Conservation (phyloP, 305 asterid species). For the Fraxinus xanthoxyloides region DNA sequence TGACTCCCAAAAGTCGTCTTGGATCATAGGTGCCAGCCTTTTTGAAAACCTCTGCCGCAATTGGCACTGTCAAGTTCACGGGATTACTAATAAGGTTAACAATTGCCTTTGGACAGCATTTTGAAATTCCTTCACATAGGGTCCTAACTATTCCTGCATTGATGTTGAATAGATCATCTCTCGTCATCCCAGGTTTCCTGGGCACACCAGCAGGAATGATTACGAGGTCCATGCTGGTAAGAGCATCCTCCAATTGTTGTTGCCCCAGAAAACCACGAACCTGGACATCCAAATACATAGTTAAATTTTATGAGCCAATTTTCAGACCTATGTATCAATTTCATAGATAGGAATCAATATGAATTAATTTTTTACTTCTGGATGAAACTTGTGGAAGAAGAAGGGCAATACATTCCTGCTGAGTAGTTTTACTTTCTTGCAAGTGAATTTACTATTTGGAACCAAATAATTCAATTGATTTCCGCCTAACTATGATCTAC, state of each 20-base stretch:
- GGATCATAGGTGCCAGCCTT: constrained; percentile 84
- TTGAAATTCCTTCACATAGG: constrained; percentile 82
- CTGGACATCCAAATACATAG: constrained; percentile 38
- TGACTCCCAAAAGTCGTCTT: constrained; percentile 79
- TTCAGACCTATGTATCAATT: background rate
- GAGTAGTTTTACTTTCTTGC: background rate
- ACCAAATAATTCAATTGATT: background rate
- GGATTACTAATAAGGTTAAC: constrained; percentile 91
- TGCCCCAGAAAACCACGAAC: constrained; percentile 92
- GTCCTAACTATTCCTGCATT: constrained; percentile 95
- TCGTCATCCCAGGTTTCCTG: constrained; percentile 96
- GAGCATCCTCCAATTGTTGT: constrained; percentile 78
- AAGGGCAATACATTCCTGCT: background rate
- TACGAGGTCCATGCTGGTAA: constrained; percentile 93
- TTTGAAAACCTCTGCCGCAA: constrained; percentile 92
- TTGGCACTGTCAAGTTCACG: constrained; percentile 94
- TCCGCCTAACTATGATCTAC: background rate
- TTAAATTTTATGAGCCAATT: constrained; percentile 17
- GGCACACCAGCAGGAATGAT: constrained; percentile 97
- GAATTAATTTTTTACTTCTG: background rate
- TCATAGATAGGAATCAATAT: background rate
- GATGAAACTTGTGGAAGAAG: background rate
- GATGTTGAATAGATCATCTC: constrained; percentile 94
- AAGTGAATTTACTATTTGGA: background rate
- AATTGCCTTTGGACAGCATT: constrained; percentile 71